Evolutionary conservation across 306 rosid species (phyloP), one percentile per base, ranked within the genome.

Genomic region (Styphnolobium japonicum): DNA sequence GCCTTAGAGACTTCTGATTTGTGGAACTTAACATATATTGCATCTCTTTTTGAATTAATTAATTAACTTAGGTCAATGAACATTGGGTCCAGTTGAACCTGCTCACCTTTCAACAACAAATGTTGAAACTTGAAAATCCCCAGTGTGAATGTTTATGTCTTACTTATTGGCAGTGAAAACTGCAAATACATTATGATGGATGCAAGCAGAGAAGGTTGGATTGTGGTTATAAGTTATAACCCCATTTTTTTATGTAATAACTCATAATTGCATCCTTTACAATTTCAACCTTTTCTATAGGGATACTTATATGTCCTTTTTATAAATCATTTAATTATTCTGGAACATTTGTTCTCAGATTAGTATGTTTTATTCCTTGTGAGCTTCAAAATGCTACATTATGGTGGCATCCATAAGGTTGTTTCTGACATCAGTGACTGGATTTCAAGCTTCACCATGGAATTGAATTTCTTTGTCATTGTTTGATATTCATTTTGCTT

Each of bases 191-290:
- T 40, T 42, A 65, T 31, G 53, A 67, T 49, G 37, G 62, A 33
- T 52, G 31, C 75, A 55, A 63, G 64, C 45, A 58, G 8, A 43
- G 64, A 63, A 19, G 67, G n/a, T 7, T 80, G 53, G 80, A 19
- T 66, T 64, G 56, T 21, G 31, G 21, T 64, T 57, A 25, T 29
- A 39, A 73, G 21, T 64, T 57, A 25, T 29, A 39, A 73, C 25
- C 12, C 8, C 36, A 42, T 46, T 42, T 55, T 66, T 42, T 56
- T 12, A 2, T 75, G 14, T 34, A 57, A 14, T n/a, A n/a, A 74
- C 43, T 64, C 61, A 21, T 21, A 48, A 16, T n/a, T 75, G 2
- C 43, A 57, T 48, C 52, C 46, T 25, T 73, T 66, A 46, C 63
- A 66, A 16, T 21, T 16, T 10, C 73, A 10, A 31, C 53, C 53